These are phyloP conservation scores for Colletotrichum coccodes DNA, from an alignment of 2,329 filamentous ascomycete species.

Conservation along the genomic window DNA sequence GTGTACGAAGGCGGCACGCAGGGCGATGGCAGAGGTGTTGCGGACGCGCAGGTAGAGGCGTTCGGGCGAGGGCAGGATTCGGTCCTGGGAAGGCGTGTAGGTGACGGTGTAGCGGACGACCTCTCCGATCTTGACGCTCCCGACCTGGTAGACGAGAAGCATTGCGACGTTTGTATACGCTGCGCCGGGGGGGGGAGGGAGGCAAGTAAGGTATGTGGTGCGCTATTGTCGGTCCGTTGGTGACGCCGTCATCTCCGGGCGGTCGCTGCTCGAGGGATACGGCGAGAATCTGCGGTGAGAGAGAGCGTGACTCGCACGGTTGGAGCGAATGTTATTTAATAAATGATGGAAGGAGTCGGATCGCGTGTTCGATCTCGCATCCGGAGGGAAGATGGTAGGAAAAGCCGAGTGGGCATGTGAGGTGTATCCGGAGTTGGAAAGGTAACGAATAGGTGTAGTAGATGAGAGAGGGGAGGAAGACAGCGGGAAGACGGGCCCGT, in stretches of 20 bases:
- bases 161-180: conserved; percentile 58
- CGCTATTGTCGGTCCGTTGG: conserved; percentile 19
- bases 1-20: conserved; percentile 95
- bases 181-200: background rate
- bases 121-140: conserved; percentile 93
- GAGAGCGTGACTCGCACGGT: background rate
- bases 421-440: conserved; percentile 3
- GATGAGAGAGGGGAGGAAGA: background rate
- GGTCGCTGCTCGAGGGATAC: background rate
- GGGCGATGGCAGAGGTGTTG: conserved; percentile 89
- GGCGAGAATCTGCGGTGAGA: background rate
- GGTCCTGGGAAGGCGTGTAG: conserved; percentile 89
- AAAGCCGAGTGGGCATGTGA: conserved; percentile 6
- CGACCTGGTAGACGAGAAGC: conserved; percentile 91
- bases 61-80: conserved; percentile 86
- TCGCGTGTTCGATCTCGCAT: conserved; percentile 19
- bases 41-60: conserved; percentile 87
- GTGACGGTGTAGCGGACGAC: conserved; percentile 92
- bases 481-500: background rate
- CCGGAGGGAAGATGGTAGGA: conserved; percentile 1
- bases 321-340: background rate
- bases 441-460: background rate
- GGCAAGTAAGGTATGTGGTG: background rate
- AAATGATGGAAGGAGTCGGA: background rate
- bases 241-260: conserved; percentile 24